Evolutionary conservation across 202 grass and related monocot species (phyloP).

Genomic region (Musa balbisiana): DNA sequence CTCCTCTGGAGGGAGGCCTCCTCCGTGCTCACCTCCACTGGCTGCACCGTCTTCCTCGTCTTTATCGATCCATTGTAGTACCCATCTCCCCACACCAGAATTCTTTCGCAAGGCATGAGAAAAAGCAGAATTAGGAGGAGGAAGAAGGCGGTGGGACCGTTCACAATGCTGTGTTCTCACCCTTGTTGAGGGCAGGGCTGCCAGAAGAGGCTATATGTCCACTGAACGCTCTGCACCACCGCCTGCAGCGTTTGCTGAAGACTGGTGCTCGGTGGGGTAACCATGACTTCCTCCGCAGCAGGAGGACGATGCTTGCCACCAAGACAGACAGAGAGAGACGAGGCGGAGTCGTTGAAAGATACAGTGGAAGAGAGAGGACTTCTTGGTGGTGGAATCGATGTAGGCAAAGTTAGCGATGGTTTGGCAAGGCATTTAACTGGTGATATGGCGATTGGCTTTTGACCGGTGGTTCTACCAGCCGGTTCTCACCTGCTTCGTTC

Average conservation of each 20-base stretch:
- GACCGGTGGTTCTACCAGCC: constrained; percentile 84
- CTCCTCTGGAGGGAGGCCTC: constrained; percentile 44
- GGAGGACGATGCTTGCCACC: constrained; percentile 1
- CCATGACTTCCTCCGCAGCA: constrained; percentile 10
- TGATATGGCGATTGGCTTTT: constrained; percentile 22
- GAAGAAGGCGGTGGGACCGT: too few relatives aligned
- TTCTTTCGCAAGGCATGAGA: constrained; percentile 18
- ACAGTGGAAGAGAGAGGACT: not conserved
- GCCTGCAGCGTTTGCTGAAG: constrained; percentile 48
- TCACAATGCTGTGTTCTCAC: constrained; percentile 16
- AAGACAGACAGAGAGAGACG: not conserved
- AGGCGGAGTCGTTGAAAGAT: too few relatives aligned
- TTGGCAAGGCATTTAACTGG: constrained; percentile 8
- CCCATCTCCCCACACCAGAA: constrained; percentile 65
- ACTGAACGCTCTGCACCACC: constrained; percentile 48
- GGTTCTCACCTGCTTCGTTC: constrained; percentile 8
- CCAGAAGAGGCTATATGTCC: constrained; percentile 94
- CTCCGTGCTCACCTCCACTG: constrained; percentile 30
- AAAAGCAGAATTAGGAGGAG: not conserved
- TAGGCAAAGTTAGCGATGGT: constrained; percentile 7
- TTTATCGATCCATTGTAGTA: constrained; percentile 86
- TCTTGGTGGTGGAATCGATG: not conserved
- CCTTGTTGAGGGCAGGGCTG: constrained; percentile 55
- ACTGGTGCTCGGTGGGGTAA: not conserved
- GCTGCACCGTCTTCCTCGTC: constrained; percentile 81